Evolutionary conservation across 192 early-diverging fungal genomes (phyloP), one percentile per base, ranked within the genome.

Genomic region (Funneliformis geosporum): DNA sequence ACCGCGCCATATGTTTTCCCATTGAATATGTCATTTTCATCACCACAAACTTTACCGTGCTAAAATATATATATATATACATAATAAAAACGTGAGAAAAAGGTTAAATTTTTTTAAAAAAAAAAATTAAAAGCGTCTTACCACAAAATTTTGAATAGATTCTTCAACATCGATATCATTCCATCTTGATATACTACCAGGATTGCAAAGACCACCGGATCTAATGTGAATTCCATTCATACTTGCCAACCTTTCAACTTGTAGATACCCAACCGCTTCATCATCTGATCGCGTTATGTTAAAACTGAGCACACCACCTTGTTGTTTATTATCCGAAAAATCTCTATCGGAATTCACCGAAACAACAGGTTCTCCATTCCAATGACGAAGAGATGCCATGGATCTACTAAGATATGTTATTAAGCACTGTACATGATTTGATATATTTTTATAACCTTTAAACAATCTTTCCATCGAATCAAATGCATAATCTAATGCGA

Each of bases 191-290:
- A 91, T 85, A 0, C 93, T 91, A 44, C 95, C 95, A 23, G 93
- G 93, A 72, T 96, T 96, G 86, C 95, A 96, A 82, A 90, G 91
- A 55, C 94, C 87, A 0, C 95, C 95, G 1, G 89, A 80, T 0
- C 95, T 88, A 38, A 96, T 60, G 68, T 93, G 89, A 46, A 96
- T 91, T 10, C 89, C 85, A 25, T 89, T 80, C 80, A 90, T 83
- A 43, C 81, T 82, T 7, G 94, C 94, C 60, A 95, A 83, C 25
- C 86, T 78, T 76, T 91, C 87, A 0, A 96, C 91, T 59, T 90
- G 87, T 27, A 83, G 69, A 75, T 89, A 91, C 8, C 93, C 92
- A 50, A 96, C 83, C 66, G 74, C 87, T 1, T 61, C 50, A 21
- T 88, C 89, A 75, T 90, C 84, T 3, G 82, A 74, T 28, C 87